Evolutionary conservation across 2,329 filamentous ascomycete species (phyloP).

Genomic region (Penicillium hesseltinei): DNA sequence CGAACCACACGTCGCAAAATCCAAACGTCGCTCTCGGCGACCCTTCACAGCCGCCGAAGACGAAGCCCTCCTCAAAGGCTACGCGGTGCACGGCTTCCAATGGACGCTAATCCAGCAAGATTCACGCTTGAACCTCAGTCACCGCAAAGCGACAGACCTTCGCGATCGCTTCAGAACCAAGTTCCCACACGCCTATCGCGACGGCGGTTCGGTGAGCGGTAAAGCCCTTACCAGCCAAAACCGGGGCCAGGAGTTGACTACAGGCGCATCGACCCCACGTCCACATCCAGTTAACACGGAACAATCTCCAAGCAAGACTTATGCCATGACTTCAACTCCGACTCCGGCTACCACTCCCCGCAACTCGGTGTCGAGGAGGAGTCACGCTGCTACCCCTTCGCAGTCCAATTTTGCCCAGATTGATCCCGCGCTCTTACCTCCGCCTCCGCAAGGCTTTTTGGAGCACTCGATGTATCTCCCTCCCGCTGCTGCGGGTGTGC

Average conservation of each 20-base stretch:
- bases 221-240: constrained; percentile 24
- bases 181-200: constrained; percentile 57
- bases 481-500: constrained; percentile 12
- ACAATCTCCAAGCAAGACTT: constrained; percentile 11
- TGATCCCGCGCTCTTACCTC: constrained; percentile 35
- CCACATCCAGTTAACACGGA: background rate
- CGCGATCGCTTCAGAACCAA: constrained; percentile 61
- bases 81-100: constrained; percentile 57
- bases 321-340: constrained; percentile 6
- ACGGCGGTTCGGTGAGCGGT: constrained; percentile 42
- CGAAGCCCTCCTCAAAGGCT: constrained; percentile 57
- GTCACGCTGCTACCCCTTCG: constrained; percentile 13
- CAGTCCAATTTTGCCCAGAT: constrained; percentile 22
- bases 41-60: constrained; percentile 59
- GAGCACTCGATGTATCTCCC: constrained; percentile 23
- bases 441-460: constrained; percentile 29
- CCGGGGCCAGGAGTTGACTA: constrained; percentile 4
- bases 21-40: constrained; percentile 53
- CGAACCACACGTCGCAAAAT: constrained; percentile 49
- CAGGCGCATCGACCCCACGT: constrained; percentile 9
- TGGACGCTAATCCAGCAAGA: constrained; percentile 62
- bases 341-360: constrained; percentile 10
- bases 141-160: constrained; percentile 58
- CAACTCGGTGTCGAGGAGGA: constrained; percentile 14
- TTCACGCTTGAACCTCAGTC: constrained; percentile 49